Base-by-base conservation (phyloP, 495 filamentous ascomycete genomes). In the Lepidopterella palustris region DNA sequence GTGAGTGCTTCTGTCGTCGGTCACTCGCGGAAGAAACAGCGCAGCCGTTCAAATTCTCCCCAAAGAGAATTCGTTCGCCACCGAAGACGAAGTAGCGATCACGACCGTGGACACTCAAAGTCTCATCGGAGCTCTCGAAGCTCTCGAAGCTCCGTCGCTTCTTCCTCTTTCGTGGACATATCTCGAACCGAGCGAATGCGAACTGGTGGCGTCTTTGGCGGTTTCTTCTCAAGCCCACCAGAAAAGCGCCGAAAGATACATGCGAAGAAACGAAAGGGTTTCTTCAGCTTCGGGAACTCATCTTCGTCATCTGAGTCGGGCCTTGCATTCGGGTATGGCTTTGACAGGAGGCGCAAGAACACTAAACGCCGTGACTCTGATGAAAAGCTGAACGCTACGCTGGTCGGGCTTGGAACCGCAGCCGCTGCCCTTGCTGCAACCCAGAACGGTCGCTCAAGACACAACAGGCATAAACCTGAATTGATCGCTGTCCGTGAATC, bases 251-350 rank as follows among this genome's bases (percentile, higher is more conserved):
- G 62, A 39, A 63, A 64, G 56, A 24, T 49, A 2, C 59, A 63
- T 52, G 77, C 73, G 21, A 79, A 77, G 56, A 76, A 75, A 65
- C 71, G 71, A 63, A 74, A 70, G 31, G 78, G 82, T 25, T 81
- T 87, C 63, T 87, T 87, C 71, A 79, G 73, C 47, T 82, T 85
- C 64, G 76, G 77, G 28, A 82, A 82, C 62, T 86, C 84, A 5
- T 81, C 80, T 1, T 84, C 82, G 0, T 84, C 83, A 0, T 73
- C 81, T 8, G 81, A 82, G 65, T 71, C 72, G 21, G 80, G 79
- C 59, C 71, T 85, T 18, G 79, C 78, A 0, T 84, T 67, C 57
- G 64, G 60, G 6, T 52, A 39, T 55, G 61, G 74, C 54, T 55
- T 71, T 58, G 58, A 64, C 45, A 59, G 66, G 61, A 40, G 74